A percentile compares a stretch with the other conserved stretches of the same genome.
These are phyloP conservation scores for Xylaria cubensis DNA, from an alignment of 495 filamentous ascomycete genomes.

Conservation along the genomic window DNA sequence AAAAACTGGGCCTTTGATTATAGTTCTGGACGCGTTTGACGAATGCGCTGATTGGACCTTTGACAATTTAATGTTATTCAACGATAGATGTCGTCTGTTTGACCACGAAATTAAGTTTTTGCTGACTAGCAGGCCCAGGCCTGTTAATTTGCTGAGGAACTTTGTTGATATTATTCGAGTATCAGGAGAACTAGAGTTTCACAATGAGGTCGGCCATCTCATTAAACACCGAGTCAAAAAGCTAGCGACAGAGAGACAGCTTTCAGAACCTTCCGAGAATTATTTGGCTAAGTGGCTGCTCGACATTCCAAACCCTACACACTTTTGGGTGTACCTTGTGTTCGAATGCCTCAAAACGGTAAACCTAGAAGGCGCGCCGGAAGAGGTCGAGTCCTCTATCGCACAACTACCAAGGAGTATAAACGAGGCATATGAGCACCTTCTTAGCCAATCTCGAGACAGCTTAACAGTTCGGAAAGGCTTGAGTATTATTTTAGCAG, in stretches of 20 bases:
- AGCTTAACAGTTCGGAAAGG: constrained; percentile 36
- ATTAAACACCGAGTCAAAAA: constrained; percentile 42
- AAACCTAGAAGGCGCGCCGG: neutral
- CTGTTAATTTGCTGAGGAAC: too few relatives aligned
- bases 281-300: constrained; percentile 39
- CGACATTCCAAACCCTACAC: constrained; percentile 40
- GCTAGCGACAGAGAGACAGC: constrained; percentile 24
- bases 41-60: constrained; percentile 35
- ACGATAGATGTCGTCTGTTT: too few relatives aligned
- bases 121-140: constrained; percentile 52
- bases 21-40: constrained; percentile 57
- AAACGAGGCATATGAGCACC: constrained; percentile 49
- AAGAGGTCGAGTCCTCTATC: constrained; percentile 34
- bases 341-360: constrained; percentile 33
- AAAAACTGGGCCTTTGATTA: constrained; percentile 51
- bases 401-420: constrained; percentile 42
- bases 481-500: constrained; percentile 49
- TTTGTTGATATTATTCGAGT: constrained; percentile 43
- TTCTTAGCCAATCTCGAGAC: constrained; percentile 41
- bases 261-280: constrained; percentile 12
- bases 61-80: too few relatives aligned
- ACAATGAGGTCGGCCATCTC: constrained; percentile 51
- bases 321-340: constrained; percentile 45
- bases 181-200: constrained; percentile 44
- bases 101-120: constrained; percentile 57